Conservation (phyloP, 2,329 filamentous ascomycete species). For the Tolypocladium pustulatum region DNA sequence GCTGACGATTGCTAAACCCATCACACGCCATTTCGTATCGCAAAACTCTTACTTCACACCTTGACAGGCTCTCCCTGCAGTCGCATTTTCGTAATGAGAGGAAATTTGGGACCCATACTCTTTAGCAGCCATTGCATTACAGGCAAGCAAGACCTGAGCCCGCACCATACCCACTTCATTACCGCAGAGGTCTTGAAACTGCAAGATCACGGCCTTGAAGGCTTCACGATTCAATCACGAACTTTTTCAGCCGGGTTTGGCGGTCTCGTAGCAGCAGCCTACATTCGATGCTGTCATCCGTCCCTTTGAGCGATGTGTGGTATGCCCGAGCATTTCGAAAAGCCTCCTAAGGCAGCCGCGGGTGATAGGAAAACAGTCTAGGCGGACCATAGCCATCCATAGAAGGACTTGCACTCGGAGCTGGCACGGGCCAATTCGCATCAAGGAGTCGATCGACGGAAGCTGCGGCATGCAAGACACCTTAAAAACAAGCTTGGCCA, state of each 20-base stretch:
- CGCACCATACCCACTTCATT: too few species aligned
- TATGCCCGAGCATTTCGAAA: not conserved
- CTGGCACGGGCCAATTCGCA: not conserved
- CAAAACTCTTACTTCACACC: too few species aligned
- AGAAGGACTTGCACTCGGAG: not conserved
- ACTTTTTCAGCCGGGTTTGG: not conserved
- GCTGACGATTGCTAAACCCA: too few species aligned
- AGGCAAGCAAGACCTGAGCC: not conserved
- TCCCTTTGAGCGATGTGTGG: too few species aligned
- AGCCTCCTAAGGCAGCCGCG: not conserved
- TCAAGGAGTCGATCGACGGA: too few species aligned
- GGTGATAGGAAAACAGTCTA: too few species aligned
- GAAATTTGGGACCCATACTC: not conserved
- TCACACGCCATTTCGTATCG: too few species aligned
- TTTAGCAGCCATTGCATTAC: not conserved
- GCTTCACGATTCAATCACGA: not conserved
- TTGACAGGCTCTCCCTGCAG: too few species aligned
- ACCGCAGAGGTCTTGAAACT: not conserved
- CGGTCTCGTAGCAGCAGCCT: too few species aligned
- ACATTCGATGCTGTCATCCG: not conserved
- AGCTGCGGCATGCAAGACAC: not conserved
- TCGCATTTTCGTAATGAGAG: too few species aligned
- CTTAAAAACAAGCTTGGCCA: not conserved
- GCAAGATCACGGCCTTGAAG: too few species aligned
- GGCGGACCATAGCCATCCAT: too few species aligned